Evolutionary conservation across 805 yeast genomes (phyloP).

Genomic region (Pichia ethanolica): DNA sequence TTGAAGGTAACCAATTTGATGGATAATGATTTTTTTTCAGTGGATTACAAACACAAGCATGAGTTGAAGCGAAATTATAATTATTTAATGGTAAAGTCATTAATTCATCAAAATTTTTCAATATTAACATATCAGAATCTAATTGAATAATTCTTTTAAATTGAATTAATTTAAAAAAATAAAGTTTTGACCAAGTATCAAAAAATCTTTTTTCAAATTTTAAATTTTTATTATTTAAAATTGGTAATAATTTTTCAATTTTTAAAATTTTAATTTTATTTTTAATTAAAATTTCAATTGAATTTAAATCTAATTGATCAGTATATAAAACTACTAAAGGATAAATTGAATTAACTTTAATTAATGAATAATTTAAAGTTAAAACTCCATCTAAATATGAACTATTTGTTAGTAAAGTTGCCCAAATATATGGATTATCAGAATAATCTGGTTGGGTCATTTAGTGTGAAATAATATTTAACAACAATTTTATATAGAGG

Average conservation of each 20-base stretch:
- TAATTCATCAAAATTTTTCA: constrained; percentile 52
- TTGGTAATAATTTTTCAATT: constrained; percentile 38
- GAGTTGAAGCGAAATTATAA: constrained; percentile 46
- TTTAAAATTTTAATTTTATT: constrained; percentile 36
- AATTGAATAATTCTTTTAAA: constrained; percentile 48
- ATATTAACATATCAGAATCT: constrained; percentile 54
- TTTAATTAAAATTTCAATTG: constrained; percentile 32
- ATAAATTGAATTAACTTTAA: constrained; percentile 36
- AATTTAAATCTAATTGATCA: constrained; percentile 33
- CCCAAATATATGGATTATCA: constrained; percentile 36
- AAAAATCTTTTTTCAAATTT: constrained; percentile 45
- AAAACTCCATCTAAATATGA: constrained; percentile 45
- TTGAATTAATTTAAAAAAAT: constrained; percentile 43
- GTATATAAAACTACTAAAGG: constrained; percentile 50
- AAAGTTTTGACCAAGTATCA: constrained; percentile 58
- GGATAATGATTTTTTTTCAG: constrained; percentile 46
- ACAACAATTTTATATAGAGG: background rate
- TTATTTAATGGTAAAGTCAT: constrained; percentile 37
- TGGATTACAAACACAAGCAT: constrained; percentile 61
- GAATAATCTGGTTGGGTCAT: background rate
- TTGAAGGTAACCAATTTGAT: constrained; percentile 40
- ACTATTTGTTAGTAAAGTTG: constrained; percentile 47
- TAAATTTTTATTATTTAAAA: constrained; percentile 30
- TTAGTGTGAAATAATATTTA: background rate
- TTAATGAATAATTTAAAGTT: constrained; percentile 42